Conservation (phyloP, 73 alveolate genomes). For the Breviolum minutum region DNA sequence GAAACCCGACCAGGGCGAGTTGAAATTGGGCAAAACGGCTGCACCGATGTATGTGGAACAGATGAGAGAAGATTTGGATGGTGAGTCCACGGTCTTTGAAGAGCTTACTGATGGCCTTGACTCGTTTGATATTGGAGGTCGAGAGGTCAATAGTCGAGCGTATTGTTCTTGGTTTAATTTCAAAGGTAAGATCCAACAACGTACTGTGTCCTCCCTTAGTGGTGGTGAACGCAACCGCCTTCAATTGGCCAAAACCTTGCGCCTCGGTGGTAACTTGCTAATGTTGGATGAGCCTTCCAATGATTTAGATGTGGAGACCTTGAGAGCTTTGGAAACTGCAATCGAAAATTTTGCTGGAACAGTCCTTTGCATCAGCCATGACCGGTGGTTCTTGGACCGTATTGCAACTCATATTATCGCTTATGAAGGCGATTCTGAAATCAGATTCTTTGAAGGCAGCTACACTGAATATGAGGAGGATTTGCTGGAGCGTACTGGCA, state of each 20-base stretch:
- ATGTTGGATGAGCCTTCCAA: constrained; percentile 93
- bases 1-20: constrained; percentile 62
- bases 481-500: constrained; percentile 46
- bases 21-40: constrained; percentile 19
- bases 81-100: constrained; percentile 64
- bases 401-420: constrained; percentile 99
- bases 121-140: constrained; percentile 44
- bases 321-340: constrained; percentile 91
- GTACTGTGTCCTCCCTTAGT: constrained; percentile 97
- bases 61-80: constrained; percentile 75
- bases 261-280: constrained; percentile 75
- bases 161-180: constrained; percentile 88
- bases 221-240: constrained; percentile 99
- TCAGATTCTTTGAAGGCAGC: constrained; percentile 72
- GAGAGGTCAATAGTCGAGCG: constrained; percentile 79
- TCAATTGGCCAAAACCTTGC: constrained; percentile 83
- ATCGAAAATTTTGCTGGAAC: constrained; percentile 98
- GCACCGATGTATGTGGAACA: constrained; percentile 93
- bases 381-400: constrained; percentile 99
- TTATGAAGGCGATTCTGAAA: constrained; percentile 97
- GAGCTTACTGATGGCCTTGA: constrained; percentile 87
- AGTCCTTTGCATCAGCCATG: constrained; percentile 99
- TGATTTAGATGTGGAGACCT: constrained; percentile 84
- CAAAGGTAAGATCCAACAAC: constrained; percentile 77
- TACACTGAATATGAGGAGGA: constrained; percentile 77